Evolutionary conservation across 2,329 filamentous ascomycete genomes (phyloP).

Genomic region (Trichophyton verrucosum): DNA sequence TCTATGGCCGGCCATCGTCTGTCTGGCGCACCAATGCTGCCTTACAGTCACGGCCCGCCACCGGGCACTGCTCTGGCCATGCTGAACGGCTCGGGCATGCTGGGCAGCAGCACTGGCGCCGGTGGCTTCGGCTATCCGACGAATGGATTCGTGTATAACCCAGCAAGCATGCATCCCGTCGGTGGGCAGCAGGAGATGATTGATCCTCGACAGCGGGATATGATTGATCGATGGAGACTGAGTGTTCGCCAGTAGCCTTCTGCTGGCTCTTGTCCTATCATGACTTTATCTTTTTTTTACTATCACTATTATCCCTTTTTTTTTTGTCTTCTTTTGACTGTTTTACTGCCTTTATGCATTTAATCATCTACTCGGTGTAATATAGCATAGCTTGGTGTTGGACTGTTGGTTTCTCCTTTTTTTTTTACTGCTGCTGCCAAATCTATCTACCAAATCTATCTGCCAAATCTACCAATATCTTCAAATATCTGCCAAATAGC

Average conservation of each 20-base stretch:
- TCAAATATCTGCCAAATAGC: not conserved
- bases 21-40: not conserved
- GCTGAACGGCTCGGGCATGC: not conserved
- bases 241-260: slow-evolving; percentile 19
- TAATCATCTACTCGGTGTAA: slow-evolving; percentile 5
- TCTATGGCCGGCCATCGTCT: not conserved
- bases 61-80: not conserved
- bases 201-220: slow-evolving; percentile 40
- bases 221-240: slow-evolving; percentile 50
- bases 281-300: not conserved
- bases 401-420: not conserved
- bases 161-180: not conserved
- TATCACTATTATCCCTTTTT: not conserved
- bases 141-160: slow-evolving; percentile 1
- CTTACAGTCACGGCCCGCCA: not conserved
- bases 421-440: not conserved
- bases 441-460: not conserved
- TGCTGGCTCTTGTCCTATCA: not conserved
- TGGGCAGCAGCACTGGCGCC: not conserved
- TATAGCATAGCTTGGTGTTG: not conserved
- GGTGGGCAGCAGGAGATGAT: slow-evolving; percentile 16
- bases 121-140: slow-evolving; percentile 6
- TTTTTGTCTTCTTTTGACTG: not conserved
- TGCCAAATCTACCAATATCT: not conserved
- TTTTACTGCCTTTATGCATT: not conserved